Base-by-base conservation (phyloP, 129 eudicot species). In the Lonicera japonica region DNA sequence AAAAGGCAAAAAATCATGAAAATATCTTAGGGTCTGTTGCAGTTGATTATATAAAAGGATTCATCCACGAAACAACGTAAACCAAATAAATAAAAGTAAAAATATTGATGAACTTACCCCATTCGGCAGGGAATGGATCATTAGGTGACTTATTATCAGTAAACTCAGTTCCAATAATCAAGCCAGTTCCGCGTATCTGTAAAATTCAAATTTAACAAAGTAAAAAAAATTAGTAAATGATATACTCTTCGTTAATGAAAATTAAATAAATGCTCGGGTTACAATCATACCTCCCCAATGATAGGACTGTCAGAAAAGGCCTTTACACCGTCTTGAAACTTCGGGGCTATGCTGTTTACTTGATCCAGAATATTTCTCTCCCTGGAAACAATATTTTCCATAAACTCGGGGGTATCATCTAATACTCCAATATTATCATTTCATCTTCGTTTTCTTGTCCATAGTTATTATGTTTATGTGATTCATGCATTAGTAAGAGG, bases 181-280 rank as follows among this genome's bases (percentile, higher is more conserved):
- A 76, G 19, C 90, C 90, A 41, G 86, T 80, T 66, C 86, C 90
- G 22, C 86, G 72, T 19, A 83, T 83, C 90, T 83, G 75, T 71
- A 69, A 34, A 53, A 4, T 21, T 24, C 36, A 29, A 29, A 29
- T 29, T 29, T 29, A 50, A 54, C 15, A 52, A 24, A 43, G 40
- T 24, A 8, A 7, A 23, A 65, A 54, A 41, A 61, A 20, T 1
- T 47, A n/a, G 25, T 36, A 16, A 50, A 50, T n/a, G 4, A 14
- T 50, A 14, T 64, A 55, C 29, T 43, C 20, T 25, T 8, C 43
- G 22, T 48, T 43, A 19, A 18, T 11, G 0, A 63, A 11, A 57
- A 58, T 50, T 3, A 14, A 15, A 46, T 14, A n/a, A 17, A 22
- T 2, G 52, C 34, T 52, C 47, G 36, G 54, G 55, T 43, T 23